Percentiles rank a stretch among this genome's conserved stretches.
These are phyloP conservation scores for Hypoxylon sp. DNA, from an alignment of 2,329 filamentous ascomycete genomes.

Conservation along the genomic window DNA sequence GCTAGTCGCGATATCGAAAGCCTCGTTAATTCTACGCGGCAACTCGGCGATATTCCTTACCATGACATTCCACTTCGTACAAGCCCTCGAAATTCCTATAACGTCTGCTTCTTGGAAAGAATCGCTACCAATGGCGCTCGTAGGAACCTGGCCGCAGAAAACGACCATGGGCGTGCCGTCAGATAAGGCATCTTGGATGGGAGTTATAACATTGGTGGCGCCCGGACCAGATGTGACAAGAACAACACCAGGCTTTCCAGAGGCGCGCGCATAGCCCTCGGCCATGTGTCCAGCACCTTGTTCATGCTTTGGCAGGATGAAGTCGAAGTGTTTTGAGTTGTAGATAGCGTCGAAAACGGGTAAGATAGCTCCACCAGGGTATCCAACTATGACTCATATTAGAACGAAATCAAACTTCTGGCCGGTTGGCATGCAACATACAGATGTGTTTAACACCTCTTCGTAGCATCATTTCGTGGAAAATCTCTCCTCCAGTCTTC, in stretches of 20 bases:
- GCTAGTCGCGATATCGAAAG: conserved; percentile 96
- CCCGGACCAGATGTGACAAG: conserved; percentile 96
- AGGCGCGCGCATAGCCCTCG: conserved; percentile 93
- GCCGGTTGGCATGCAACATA: conserved; percentile 63
- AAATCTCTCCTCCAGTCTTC: conserved; percentile 95
- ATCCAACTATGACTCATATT: conserved; percentile 72
- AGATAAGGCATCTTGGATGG: conserved; percentile 94
- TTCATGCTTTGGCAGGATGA: conserved; percentile 94
- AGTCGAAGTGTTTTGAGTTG: conserved; percentile 97
- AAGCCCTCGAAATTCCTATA: conserved; percentile 91
- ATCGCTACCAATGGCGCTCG: conserved; percentile 90
- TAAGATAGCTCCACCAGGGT: conserved; percentile 95
- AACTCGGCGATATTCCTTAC: conserved; percentile 95
- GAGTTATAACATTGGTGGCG: conserved; percentile 95
- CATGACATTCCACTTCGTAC: conserved; percentile 99
- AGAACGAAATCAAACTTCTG: conserved; percentile 17
- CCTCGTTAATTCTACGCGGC: conserved; percentile 94
- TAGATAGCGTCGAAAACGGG: conserved; percentile 99
- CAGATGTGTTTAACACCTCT: conserved; percentile 94
- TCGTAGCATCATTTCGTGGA: conserved; percentile 99
- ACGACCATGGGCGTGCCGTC: conserved; percentile 97
- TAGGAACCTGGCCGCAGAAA: conserved; percentile 93
- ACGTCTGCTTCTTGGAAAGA: conserved; percentile 98
- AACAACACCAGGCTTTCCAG: conserved; percentile 93
- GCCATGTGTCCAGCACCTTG: conserved; percentile 99